phyloP scores from a whole-genome alignment of 345 rosid species.

The Sisymbrium irio region DNA sequence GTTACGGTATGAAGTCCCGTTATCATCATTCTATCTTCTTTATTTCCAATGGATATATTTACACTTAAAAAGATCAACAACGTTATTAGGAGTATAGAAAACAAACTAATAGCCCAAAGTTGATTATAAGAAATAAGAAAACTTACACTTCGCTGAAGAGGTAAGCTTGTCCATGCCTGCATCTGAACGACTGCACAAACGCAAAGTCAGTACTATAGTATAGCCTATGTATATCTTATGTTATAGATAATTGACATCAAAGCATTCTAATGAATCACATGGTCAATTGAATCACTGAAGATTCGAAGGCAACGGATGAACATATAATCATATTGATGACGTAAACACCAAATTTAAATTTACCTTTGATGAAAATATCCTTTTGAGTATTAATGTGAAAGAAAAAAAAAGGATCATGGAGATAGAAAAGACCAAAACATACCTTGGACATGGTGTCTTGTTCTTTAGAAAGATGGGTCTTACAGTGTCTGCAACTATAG shows the following conservation, averaged over 20 bases:
- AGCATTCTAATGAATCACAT: not conserved
- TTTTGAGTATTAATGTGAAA: too few relatives aligned
- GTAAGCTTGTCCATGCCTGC: slow-evolving; percentile 91
- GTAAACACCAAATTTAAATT: not conserved
- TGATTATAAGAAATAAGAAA: slow-evolving; percentile 25
- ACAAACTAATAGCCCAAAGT: not conserved
- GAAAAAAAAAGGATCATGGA: not conserved
- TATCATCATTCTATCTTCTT: slow-evolving; percentile 71
- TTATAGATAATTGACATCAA: not conserved
- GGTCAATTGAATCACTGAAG: slow-evolving; percentile 2
- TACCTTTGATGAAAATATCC: too few relatives aligned
- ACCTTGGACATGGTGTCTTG: slow-evolving; percentile 67
- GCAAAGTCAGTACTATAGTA: not conserved
- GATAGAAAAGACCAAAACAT: not conserved
- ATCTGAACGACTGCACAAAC: slow-evolving; percentile 63
- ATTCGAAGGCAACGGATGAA: not conserved
- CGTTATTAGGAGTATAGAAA: not conserved
- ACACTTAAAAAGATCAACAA: slow-evolving; percentile 41
- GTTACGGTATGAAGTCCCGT: slow-evolving; percentile 79
- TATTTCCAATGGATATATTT: slow-evolving; percentile 59
- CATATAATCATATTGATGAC: not conserved
- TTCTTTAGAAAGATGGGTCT: slow-evolving; percentile 48
- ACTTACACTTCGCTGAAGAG: slow-evolving; percentile 95
- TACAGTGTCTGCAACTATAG: slow-evolving; percentile 68
- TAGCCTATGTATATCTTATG: not conserved